Conservation (phyloP, 179 eudicot species). For the Amaranthus tricolor region DNA sequence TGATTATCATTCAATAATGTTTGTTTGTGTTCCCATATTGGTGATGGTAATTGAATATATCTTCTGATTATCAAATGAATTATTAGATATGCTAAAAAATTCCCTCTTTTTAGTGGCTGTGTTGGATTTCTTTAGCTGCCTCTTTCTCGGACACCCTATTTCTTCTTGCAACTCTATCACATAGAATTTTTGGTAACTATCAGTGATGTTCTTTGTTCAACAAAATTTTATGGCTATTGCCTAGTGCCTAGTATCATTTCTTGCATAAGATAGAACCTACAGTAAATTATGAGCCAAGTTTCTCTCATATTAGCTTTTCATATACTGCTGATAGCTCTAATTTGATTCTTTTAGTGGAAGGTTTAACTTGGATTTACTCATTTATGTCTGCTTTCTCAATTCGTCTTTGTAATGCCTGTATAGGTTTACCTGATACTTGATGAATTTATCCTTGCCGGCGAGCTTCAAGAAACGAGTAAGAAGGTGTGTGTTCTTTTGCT, state of each 20-base stretch:
- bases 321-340: too few species aligned
- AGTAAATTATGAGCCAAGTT: not conserved
- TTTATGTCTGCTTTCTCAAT: slow-evolving; percentile 9
- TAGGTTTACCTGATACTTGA: slow-evolving; percentile 86
- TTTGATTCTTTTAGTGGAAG: not conserved
- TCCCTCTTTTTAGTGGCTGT: not conserved
- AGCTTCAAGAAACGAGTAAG: slow-evolving; percentile 95
- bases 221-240: not conserved
- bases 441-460: slow-evolving; percentile 96
- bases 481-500: slow-evolving; percentile 39
- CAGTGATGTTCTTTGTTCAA: not conserved
- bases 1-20: not conserved
- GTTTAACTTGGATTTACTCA: not conserved
- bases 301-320: not conserved
- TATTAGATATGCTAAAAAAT: too few species aligned
- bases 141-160: not conserved
- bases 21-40: not conserved
- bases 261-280: not conserved
- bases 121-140: not conserved
- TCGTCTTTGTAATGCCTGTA: not conserved
- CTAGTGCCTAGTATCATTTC: not conserved
- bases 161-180: not conserved
- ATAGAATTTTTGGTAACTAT: not conserved
- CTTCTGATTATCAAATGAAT: not conserved
- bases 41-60: not conserved